A percentile compares a stretch with the other conserved stretches of the same genome.
These are phyloP conservation scores for Fusarium avenaceum DNA, from an alignment of 2,329 filamentous ascomycete species.

Conservation along the genomic window DNA sequence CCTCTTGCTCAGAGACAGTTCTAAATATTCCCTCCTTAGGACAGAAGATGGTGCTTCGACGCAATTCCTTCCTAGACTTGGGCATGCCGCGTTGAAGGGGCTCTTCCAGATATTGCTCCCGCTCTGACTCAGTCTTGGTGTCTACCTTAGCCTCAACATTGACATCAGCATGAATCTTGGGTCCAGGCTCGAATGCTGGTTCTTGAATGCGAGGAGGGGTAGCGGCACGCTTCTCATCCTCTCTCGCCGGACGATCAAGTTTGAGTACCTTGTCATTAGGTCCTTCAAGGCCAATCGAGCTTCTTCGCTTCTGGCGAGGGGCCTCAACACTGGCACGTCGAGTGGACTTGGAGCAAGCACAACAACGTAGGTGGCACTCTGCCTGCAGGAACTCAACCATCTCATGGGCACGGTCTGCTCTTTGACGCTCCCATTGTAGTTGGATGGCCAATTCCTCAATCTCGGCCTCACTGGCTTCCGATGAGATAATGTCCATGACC, in stretches of 20 bases:
- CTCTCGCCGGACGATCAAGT: conserved; percentile 52
- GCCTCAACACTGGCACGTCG: conserved; percentile 25
- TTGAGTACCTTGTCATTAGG: conserved; percentile 53
- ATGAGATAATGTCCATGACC: conserved; percentile 66
- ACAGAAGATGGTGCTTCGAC: conserved; percentile 69
- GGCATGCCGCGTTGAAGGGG: conserved; percentile 38
- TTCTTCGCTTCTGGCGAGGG: conserved; percentile 45
- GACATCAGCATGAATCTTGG: conserved; percentile 8
- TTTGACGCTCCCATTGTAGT: conserved; percentile 70
- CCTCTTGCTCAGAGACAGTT: conserved; percentile 68
- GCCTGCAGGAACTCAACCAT: conserved; percentile 81
- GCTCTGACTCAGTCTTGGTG: conserved; percentile 8
- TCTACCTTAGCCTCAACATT: conserved; percentile 24
- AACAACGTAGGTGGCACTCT: conserved; percentile 78
- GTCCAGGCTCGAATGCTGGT: conserved; percentile 36
- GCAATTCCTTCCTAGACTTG: conserved; percentile 57
- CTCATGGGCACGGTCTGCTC: conserved; percentile 77
- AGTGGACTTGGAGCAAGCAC: conserved; percentile 66
- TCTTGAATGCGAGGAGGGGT: conserved; percentile 43
- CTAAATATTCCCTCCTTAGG: conserved; percentile 74
- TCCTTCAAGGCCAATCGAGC: conserved; percentile 45
- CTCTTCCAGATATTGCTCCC: conserved; percentile 47
- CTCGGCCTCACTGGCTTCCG: conserved; percentile 68
- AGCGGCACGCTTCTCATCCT: conserved; percentile 38
- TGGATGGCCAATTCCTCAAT: conserved; percentile 68